Percentiles rank a stretch among this genome's conserved stretches.
Evolutionary conservation across 495 filamentous ascomycete species (phyloP).

Genomic region (Neurospora sp.): DNA sequence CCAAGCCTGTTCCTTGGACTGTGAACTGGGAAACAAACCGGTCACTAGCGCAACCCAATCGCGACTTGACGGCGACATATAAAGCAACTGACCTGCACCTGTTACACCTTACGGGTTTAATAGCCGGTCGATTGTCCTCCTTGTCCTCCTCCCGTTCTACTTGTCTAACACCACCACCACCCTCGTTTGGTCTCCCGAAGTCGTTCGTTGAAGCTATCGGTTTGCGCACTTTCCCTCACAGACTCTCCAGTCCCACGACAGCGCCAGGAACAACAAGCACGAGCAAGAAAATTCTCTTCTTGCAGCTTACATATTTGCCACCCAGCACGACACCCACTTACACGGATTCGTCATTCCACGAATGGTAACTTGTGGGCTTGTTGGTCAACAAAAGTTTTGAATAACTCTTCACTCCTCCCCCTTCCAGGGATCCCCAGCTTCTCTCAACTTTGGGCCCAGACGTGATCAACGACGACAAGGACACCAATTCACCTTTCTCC

Average conservation of each 20-base stretch:
- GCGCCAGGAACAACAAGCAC: neutral
- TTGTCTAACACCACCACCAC: neutral
- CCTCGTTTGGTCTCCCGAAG: neutral
- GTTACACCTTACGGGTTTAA: neutral
- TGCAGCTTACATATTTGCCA: slow-evolving; percentile 26
- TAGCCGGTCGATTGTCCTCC: neutral
- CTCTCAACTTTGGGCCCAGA: neutral
- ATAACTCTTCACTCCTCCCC: slow-evolving; percentile 2
- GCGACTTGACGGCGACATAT: neutral
- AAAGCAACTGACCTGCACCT: neutral
- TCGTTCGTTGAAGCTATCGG: neutral
- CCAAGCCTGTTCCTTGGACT: neutral
- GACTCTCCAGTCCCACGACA: neutral
- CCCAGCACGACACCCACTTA: slow-evolving; percentile 7
- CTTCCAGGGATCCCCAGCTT: neutral
- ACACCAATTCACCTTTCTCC: neutral
- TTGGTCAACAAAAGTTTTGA: neutral
- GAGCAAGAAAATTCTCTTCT: slow-evolving; percentile 18
- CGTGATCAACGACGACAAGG: neutral
- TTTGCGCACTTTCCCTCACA: neutral
- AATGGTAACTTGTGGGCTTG: slow-evolving; percentile 2
- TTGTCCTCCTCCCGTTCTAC: neutral
- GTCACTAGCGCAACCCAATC: neutral
- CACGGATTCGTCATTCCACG: slow-evolving; percentile 2
- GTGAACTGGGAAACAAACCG: neutral